A percentile compares a stretch with the other conserved stretches of the same genome.
Evolutionary conservation across 73 alveolate species (phyloP).

Genomic region (Symbiodinium natans): DNA sequence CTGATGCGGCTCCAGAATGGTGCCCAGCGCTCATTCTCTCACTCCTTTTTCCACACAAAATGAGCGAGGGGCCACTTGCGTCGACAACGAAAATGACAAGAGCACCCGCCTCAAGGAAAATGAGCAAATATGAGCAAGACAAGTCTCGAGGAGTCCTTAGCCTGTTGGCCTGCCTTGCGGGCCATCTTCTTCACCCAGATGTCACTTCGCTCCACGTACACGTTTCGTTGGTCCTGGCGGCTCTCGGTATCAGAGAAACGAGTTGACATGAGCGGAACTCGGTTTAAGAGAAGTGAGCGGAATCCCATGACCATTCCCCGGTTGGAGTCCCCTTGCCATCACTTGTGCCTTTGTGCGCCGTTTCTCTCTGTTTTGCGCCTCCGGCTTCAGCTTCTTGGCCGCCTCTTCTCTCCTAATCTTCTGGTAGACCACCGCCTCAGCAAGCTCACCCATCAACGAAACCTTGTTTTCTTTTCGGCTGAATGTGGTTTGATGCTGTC

Average conservation of each 20-base stretch:
- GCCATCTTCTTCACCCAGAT: slow-evolving; percentile 94
- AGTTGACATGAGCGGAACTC: no score
- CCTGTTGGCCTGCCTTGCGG: slow-evolving; percentile 43
- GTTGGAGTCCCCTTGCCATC: no score
- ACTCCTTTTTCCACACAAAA: neutral
- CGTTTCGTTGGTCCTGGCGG: slow-evolving; percentile 72
- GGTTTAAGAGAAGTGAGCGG: no score
- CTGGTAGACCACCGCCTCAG: slow-evolving; percentile 89
- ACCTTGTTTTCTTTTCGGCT: no score
- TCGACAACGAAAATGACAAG: slow-evolving; percentile 88
- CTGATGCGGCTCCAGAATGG: neutral
- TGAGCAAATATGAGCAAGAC: neutral
- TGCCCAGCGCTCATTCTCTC: neutral
- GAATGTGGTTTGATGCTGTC: no score
- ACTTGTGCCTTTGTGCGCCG: no score
- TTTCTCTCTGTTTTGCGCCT: neutral
- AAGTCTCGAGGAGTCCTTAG: neutral
- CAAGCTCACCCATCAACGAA: no score
- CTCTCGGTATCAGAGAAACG: no score
- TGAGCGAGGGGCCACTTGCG: slow-evolving; percentile 61
- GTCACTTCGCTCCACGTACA: slow-evolving; percentile 81
- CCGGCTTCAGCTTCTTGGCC: slow-evolving; percentile 68
- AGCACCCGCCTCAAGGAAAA: slow-evolving; percentile 59
- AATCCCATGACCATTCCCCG: no score
- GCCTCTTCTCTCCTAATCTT: slow-evolving; percentile 92